Conservation (phyloP, 1,284 basidiomycete species). For the Puccinia sorghi region DNA sequence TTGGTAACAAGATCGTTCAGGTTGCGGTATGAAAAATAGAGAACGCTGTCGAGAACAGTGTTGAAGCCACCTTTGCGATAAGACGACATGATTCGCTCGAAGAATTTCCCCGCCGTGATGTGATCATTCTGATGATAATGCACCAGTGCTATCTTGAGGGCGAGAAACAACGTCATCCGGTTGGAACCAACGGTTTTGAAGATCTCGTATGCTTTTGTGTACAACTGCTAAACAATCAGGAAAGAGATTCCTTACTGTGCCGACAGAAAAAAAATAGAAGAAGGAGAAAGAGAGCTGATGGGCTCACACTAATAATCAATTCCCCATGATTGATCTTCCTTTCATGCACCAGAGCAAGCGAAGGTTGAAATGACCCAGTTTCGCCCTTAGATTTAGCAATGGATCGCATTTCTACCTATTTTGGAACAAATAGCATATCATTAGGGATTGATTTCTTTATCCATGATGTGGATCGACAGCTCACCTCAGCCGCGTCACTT, state of each 20-base stretch:
- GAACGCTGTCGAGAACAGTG: slow-evolving; percentile 69
- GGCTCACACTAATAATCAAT: slow-evolving; percentile 73
- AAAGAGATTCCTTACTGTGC: neutral
- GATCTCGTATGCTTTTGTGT: slow-evolving; percentile 83
- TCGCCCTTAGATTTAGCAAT: slow-evolving; percentile 55
- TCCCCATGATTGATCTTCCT: slow-evolving; percentile 82
- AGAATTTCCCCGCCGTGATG: slow-evolving; percentile 83
- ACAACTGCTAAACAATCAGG: slow-evolving; percentile 64
- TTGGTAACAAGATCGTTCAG: slow-evolving; percentile 10
- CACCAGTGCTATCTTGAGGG: slow-evolving; percentile 78
- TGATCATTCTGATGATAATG: slow-evolving; percentile 75
- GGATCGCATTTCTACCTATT: slow-evolving; percentile 26
- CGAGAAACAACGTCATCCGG: slow-evolving; percentile 78
- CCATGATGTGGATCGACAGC: slow-evolving; percentile 51
- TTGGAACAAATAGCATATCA: neutral
- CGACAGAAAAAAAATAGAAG: too few species aligned
- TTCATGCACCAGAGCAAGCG: slow-evolving; percentile 71
- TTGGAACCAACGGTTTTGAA: slow-evolving; percentile 70
- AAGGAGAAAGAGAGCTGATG: neutral
- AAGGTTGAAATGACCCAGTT: slow-evolving; percentile 53
- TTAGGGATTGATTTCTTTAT: slow-evolving; percentile 25
- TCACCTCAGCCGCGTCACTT: slow-evolving; percentile 66
- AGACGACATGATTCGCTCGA: slow-evolving; percentile 78
- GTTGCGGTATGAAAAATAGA: slow-evolving; percentile 76
- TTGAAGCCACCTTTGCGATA: slow-evolving; percentile 80